phyloP scores from a whole-genome alignment of 306 rosid species.

The Begonia fuchsioides region DNA sequence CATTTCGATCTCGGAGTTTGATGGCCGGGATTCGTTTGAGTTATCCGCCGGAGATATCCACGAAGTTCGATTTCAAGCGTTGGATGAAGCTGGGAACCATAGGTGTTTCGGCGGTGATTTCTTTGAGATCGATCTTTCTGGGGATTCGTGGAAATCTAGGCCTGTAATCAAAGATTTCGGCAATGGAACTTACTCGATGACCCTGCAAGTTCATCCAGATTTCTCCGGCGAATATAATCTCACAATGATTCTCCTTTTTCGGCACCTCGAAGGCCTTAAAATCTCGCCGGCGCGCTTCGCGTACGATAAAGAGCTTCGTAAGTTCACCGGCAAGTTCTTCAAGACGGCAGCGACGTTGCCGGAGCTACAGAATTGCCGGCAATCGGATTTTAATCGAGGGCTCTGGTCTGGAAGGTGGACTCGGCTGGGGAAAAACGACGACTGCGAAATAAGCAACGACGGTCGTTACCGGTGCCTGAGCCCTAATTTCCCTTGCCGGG shows the following conservation, averaged over 20 bases:
- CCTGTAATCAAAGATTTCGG: conserved; percentile 66
- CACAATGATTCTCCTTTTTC: conserved; percentile 45
- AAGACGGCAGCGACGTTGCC: conserved; percentile 33
- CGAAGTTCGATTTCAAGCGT: conserved; percentile 49
- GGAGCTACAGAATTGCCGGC: conserved; percentile 30
- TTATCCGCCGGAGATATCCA: conserved; percentile 64
- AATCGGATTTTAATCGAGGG: conserved; percentile 48
- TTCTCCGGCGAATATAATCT: conserved; percentile 51
- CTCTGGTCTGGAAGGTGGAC: conserved; percentile 91
- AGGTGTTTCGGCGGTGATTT: conserved; percentile 86
- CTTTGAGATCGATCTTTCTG: conserved; percentile 79
- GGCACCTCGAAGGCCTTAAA: conserved; percentile 69
- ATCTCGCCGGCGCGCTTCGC: conserved; percentile 50
- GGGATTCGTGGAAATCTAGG: conserved; percentile 77
- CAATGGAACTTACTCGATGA: conserved; percentile 60
- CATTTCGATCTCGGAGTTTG: conserved; percentile 48
- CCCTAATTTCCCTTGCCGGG: conserved; percentile 42
- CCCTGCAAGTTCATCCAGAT: conserved; percentile 72
- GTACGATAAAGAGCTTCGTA: conserved; percentile 31
- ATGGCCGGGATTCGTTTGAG: conserved; percentile 23
- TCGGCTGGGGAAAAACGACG: conserved; percentile 55
- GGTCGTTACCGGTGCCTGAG: conserved; percentile 64
- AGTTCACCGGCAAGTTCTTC: conserved; percentile 34
- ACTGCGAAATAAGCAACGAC: conserved; percentile 43
- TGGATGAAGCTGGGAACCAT: conserved; percentile 54